These are phyloP conservation scores for Nakaseomyces delphensis DNA, from an alignment of 1,139 yeast genomes.

Conservation along the genomic window DNA sequence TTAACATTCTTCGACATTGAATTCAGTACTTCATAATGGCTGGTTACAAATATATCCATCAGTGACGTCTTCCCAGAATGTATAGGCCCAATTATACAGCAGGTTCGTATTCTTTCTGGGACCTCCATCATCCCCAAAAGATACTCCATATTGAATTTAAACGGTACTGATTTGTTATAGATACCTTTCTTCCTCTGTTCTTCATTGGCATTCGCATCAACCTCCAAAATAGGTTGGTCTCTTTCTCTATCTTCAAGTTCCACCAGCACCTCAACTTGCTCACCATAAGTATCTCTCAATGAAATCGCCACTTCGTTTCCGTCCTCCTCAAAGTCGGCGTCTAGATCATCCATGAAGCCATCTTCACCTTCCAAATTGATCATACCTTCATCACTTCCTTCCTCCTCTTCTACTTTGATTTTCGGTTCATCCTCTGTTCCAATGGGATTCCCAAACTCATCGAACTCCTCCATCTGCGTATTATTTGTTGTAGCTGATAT, in stretches of 20 bases:
- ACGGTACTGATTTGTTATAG: slow-evolving; percentile 41
- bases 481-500: background rate
- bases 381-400: slow-evolving; percentile 5
- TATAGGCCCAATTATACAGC: slow-evolving; percentile 73
- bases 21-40: slow-evolving; percentile 47
- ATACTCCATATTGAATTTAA: slow-evolving; percentile 56
- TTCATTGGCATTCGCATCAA: background rate
- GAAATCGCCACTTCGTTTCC: slow-evolving; percentile 14
- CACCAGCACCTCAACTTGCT: slow-evolving; percentile 55
- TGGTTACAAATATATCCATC: slow-evolving; percentile 56
- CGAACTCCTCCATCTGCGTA: slow-evolving; percentile 28
- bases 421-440: slow-evolving; percentile 40
- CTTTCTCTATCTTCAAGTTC: slow-evolving; percentile 45
- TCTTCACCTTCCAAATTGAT: slow-evolving; percentile 10
- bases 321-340: slow-evolving; percentile 7
- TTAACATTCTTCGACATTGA: slow-evolving; percentile 26
- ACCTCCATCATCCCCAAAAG: slow-evolving; percentile 42
- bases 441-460: slow-evolving; percentile 49
- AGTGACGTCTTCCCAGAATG: slow-evolving; percentile 86
- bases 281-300: slow-evolving; percentile 37
- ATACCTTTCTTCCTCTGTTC: slow-evolving; percentile 11
- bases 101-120: slow-evolving; percentile 64
- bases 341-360: slow-evolving; percentile 6
- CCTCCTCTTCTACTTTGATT: slow-evolving; percentile 33
- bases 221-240: slow-evolving; percentile 14